Conservation (phyloP, 2,329 filamentous ascomycete species). For the Septoria linicola region DNA sequence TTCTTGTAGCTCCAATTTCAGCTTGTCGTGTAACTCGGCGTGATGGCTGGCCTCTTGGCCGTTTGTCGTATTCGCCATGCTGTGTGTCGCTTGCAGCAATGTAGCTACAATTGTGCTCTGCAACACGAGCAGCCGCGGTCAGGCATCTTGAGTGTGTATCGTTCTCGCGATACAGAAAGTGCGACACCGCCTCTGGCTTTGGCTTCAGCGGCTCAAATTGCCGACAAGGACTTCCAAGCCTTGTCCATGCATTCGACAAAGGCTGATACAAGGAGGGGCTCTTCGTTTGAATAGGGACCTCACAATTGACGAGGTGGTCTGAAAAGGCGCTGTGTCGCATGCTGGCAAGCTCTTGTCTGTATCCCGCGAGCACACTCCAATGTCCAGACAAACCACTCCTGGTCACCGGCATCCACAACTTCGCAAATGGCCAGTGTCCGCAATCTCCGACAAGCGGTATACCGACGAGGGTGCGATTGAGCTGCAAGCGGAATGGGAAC, state of each 20-base stretch:
- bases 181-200: too few relatives aligned
- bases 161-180: too few relatives aligned
- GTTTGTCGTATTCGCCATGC: too few relatives aligned
- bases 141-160: too few relatives aligned
- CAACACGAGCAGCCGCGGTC: too few relatives aligned
- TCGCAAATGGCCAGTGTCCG: not conserved
- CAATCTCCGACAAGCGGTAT: not conserved
- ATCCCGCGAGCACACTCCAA: not conserved
- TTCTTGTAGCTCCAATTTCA: not conserved
- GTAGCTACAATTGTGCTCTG: too few relatives aligned
- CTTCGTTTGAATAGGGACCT: too few relatives aligned
- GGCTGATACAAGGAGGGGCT: too few relatives aligned
- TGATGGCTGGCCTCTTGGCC: not conserved
- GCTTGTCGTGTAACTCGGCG: not conserved
- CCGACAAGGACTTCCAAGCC: not conserved
- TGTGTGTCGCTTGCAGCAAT: too few relatives aligned
- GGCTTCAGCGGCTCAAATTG: not conserved
- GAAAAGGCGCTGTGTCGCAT: too few relatives aligned
- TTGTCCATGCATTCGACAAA: not conserved
- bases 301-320: not conserved
- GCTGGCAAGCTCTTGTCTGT: not conserved
- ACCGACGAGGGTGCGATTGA: slow-evolving; percentile 4
- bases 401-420: not conserved
- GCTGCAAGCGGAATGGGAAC: slow-evolving; percentile 2
- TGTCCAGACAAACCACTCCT: not conserved